Percentiles rank a stretch among this genome's conserved stretches.
phyloP scores from a whole-genome alignment of 2,329 filamentous ascomycete species.

The Penicillium capsulatum region DNA sequence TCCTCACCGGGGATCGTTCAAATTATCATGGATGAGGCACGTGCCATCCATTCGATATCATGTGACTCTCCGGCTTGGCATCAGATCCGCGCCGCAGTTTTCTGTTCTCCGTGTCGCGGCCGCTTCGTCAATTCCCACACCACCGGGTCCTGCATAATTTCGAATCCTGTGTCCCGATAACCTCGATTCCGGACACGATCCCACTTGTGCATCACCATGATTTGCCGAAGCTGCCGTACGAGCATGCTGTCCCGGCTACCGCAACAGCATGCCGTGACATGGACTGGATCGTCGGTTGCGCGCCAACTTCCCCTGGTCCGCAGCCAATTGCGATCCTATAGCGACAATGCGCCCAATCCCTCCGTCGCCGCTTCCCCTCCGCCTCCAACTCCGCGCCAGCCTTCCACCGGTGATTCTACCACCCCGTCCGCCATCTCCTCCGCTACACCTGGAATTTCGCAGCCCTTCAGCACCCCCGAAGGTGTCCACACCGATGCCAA shows the following conservation, averaged over 20 bases:
- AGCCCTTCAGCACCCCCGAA: conserved; percentile 40
- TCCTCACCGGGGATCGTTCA: too few relatives aligned
- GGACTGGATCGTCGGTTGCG: conserved; percentile 26
- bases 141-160: background rate
- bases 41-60: too few relatives aligned
- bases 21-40: too few relatives aligned
- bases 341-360: conserved; percentile 27
- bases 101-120: conserved; percentile 21
- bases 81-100: conserved; percentile 37
- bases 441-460: conserved; percentile 38
- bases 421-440: conserved; percentile 39
- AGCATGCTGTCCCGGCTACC: conserved; percentile 39
- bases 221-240: conserved; percentile 41
- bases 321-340: conserved; percentile 32
- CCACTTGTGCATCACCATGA: conserved; percentile 27
- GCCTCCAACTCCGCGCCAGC: conserved; percentile 32
- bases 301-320: conserved; percentile 30
- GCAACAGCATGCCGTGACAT: conserved; percentile 28
- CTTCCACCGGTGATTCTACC: conserved; percentile 28
- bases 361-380: conserved; percentile 28
- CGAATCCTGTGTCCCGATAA: background rate
- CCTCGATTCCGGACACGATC: background rate
- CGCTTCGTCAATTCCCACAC: conserved; percentile 6
- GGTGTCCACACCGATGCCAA: conserved; percentile 27
- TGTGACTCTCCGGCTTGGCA: conserved; percentile 36